Percentiles rank a stretch among this genome's conserved stretches.
phyloP scores from a whole-genome alignment of 2,329 filamentous ascomycete genomes.

The Verruconis gallopava region DNA sequence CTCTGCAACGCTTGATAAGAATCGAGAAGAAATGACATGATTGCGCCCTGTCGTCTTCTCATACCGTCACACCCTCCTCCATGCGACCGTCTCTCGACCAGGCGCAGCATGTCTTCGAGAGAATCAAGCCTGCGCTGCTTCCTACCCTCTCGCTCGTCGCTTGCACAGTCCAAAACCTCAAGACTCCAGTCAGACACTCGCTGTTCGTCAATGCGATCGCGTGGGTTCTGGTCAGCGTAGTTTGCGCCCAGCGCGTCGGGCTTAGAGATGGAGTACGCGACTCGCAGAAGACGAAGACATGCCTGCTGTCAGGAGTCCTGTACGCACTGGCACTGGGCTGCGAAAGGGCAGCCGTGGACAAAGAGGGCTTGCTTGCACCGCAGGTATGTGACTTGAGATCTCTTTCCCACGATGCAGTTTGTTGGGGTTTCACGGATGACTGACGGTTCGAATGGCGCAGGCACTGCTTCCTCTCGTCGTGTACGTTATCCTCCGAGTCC shows the following conservation, averaged over 20 bases:
- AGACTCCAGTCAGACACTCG: constrained; percentile 25
- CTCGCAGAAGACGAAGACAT: constrained; percentile 16
- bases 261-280: constrained; percentile 18
- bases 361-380: constrained; percentile 30
- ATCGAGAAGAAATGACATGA: constrained; percentile 8
- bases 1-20: not conserved
- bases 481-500: constrained; percentile 18
- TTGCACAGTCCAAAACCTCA: constrained; percentile 21
- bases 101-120: constrained; percentile 21
- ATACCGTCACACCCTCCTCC: constrained; percentile 2
- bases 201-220: constrained; percentile 30
- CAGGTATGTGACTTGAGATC: too few relatives aligned
- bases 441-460: constrained; percentile 13
- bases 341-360: constrained; percentile 31
- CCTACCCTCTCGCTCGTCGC: constrained; percentile 23
- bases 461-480: constrained; percentile 23
- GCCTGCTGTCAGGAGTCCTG: constrained; percentile 29
- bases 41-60: not conserved
- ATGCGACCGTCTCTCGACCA: constrained; percentile 24
- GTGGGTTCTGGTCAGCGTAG: constrained; percentile 29
- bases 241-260: constrained; percentile 21
- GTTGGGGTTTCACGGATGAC: too few relatives aligned
- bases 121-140: constrained; percentile 20
- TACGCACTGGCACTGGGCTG: constrained; percentile 30
- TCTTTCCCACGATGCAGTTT: constrained; percentile 11